Evolutionary conservation across 495 filamentous ascomycete species (phyloP), one percentile per base, ranked within the genome.

Genomic region (Stereocaulon alpinum): DNA sequence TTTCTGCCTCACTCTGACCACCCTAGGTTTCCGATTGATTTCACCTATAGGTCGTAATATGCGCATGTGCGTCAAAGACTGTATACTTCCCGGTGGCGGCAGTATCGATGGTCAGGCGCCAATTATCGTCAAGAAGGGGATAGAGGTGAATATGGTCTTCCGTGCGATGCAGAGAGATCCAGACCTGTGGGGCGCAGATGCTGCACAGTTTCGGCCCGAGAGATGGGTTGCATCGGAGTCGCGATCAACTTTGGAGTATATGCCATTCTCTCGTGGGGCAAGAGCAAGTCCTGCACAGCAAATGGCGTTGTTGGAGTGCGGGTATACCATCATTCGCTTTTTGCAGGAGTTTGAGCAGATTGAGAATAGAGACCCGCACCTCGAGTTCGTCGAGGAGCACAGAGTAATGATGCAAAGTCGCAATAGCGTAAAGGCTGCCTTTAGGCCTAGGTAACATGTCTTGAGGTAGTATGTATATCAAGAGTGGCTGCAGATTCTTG

Each of bases 41-140:
- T 45, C 42, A 45, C 42, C 14, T 11, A 45, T n/a, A 45, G 42
- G 14, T 20, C 15, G 17, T 20, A 45, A 45, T 1, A 45, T 37
- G 34, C 34, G 34, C 5, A 37, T 47, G 44, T 47, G 20, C 6
- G 9, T 55, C 34, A 70, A 68, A 55, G 65, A 70, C 50, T 78
- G 74, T 2, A 64, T 70, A 1, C 70, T 82, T 15, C 80, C 80
- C 1, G 60, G 61, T 9, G 79, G 80, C 43, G 81, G 81, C 24
- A 79, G 81, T 11, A 65, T 68, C 0, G 72, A 77, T 50, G 72
- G 71, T 22, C 15, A 52, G 11, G 65, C 69, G 0, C 69, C 69
- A 0, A 48, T 72, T 2, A 64, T 67, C 32, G 66, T 68, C 2
- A 32, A 42, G 2, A 66, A 68, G 30, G 72, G 69, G 14, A 60